phyloP scores from a whole-genome alignment of 202 grass and related monocot species.

The Eragrostis tef region DNA sequence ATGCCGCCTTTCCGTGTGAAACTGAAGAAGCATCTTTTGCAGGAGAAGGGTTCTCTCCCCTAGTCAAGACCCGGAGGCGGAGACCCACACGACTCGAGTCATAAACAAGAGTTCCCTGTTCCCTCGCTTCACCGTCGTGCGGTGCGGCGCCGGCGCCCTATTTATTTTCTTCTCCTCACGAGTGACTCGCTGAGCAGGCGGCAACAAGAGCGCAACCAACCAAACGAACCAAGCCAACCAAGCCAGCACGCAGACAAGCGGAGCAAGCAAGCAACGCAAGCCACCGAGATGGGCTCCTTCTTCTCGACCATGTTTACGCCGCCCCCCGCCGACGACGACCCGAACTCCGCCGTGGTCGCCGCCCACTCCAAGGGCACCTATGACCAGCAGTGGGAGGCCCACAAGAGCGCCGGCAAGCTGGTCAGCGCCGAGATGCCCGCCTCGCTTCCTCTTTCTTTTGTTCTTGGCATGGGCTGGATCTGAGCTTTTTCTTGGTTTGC shows the following conservation, averaged over 20 bases:
- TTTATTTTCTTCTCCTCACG: not conserved
- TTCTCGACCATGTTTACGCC: constrained; percentile 25
- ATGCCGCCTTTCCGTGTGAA: not conserved
- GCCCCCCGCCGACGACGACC: constrained; percentile 32
- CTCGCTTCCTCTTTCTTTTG: not conserved
- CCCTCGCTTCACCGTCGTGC: not conserved
- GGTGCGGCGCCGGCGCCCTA: not conserved
- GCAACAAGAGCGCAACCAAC: not conserved
- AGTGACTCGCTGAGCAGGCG: not conserved
- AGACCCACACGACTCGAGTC: not conserved
- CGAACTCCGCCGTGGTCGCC: constrained; percentile 58
- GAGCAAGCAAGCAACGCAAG: not conserved
- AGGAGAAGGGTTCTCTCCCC: not conserved
- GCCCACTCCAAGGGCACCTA: constrained; percentile 68
- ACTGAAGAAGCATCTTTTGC: not conserved
- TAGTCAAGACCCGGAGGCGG: not conserved
- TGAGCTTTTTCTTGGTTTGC: constrained; percentile 24
- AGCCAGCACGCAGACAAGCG: not conserved
- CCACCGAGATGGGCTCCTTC: constrained; percentile 47
- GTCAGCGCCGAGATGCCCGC: constrained; percentile 12
- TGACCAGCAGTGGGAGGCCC: constrained; percentile 55
- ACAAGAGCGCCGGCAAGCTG: constrained; percentile 61
- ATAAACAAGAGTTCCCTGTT: not conserved
- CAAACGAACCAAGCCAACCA: not conserved
- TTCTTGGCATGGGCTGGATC: not conserved